phyloP scores from a whole-genome alignment of 441 rosid species.

The Euphorbia celastroides region DNA sequence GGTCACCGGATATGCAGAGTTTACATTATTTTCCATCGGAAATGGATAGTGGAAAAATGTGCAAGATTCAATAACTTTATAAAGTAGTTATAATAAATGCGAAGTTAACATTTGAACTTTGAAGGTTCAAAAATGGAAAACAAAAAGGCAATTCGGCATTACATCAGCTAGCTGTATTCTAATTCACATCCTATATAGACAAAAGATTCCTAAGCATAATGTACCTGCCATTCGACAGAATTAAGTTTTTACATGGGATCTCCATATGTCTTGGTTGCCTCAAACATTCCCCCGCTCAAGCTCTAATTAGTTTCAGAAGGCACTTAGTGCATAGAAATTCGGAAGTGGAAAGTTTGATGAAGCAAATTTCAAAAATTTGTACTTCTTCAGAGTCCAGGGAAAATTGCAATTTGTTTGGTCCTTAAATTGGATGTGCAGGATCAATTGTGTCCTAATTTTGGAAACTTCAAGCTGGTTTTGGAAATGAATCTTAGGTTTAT shows the following conservation, averaged over 20 bases:
- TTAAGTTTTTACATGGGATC: not conserved
- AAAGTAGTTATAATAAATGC: no score
- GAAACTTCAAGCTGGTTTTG: not conserved
- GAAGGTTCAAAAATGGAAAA: not conserved
- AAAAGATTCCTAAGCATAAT: not conserved
- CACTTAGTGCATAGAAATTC: not conserved
- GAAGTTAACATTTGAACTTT: not conserved
- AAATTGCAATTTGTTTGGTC: not conserved
- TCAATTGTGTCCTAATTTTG: not conserved
- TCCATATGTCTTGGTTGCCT: constrained; percentile 1
- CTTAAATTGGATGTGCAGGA: not conserved
- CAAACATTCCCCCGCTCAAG: constrained; percentile 7
- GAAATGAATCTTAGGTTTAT: not conserved
- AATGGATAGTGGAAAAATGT: no score
- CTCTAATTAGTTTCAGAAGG: not conserved
- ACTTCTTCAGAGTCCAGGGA: not conserved
- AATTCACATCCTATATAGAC: not conserved
- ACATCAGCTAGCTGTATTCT: not conserved
- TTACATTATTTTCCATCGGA: no score
- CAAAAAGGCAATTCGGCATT: not conserved
- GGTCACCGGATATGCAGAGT: not conserved
- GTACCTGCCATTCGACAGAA: not conserved
- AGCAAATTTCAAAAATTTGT: not conserved
- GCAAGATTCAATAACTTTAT: no score
- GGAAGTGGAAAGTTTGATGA: not conserved